Percentiles rank a stretch among this genome's conserved stretches.
Evolutionary conservation across 208 protist genomes (phyloP).

Genomic region (Porcisia hertigi): DNA sequence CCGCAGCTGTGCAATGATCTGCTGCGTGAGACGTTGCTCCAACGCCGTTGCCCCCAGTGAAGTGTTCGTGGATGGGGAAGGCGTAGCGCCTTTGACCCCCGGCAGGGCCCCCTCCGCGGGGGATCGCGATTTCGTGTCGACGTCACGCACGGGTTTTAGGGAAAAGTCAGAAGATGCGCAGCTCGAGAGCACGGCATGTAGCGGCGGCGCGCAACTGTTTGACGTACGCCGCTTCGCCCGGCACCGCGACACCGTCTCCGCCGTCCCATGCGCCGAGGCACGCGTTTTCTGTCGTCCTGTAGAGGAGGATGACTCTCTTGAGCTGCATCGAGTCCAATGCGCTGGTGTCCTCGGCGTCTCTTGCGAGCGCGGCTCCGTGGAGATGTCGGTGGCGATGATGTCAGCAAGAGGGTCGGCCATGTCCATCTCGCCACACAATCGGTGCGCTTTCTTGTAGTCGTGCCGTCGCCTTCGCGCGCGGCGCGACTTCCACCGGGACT

Average conservation of each 20-base stretch:
- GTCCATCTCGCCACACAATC: not conserved
- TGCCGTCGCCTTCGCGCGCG: conserved; percentile 1
- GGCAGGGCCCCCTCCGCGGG: not conserved
- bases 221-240: not conserved
- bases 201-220: not conserved
- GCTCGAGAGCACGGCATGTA: not conserved
- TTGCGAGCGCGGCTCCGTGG: not conserved
- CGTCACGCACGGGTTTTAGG: not conserved
- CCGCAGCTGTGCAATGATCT: conserved; percentile 52
- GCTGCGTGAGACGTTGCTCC: conserved; percentile 30
- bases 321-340: conserved; percentile 8
- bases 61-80: not conserved
- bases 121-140: not conserved
- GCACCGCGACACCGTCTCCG: not conserved
- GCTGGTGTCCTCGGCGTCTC: conserved; percentile 8
- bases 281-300: not conserved
- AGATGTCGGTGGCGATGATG: not conserved
- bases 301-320: not conserved
- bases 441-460: not conserved
- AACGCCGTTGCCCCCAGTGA: conserved; percentile 17
- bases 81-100: conserved; percentile 2
- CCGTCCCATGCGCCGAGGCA: not conserved
- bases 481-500: conserved; percentile 3
- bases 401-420: not conserved
- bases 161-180: not conserved